phyloP scores from a whole-genome alignment of 73 alveolate genomes.

The Paraurostyla sp. region DNA sequence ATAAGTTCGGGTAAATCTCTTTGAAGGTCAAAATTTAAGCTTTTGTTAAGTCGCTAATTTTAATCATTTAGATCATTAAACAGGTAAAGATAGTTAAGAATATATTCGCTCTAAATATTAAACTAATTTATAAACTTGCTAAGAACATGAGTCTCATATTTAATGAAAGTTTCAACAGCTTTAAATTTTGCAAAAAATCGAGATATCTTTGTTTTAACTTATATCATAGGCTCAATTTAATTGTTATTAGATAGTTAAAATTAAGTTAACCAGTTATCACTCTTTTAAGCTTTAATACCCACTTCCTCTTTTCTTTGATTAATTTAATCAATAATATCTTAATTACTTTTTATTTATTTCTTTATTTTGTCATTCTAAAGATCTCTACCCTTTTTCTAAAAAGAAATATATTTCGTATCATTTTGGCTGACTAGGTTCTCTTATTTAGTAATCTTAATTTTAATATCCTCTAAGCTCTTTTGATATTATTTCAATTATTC shows the following conservation, averaged over 20 bases:
- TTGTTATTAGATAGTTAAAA: slow-evolving; percentile 2
- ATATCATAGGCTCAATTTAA: slow-evolving; percentile 2
- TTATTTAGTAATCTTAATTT: no score
- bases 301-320: no score
- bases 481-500: no score
- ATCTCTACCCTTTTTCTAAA: no score
- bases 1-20: neutral
- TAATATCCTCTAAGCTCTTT: no score
- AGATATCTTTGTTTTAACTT: neutral
- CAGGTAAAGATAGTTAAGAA: neutral
- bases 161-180: neutral
- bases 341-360: no score
- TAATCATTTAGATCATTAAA: neutral
- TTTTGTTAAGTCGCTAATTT: neutral
- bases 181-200: slow-evolving; percentile 1
- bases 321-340: no score
- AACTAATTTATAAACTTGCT: neutral
- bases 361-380: no score
- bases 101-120: neutral
- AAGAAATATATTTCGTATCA: no score
- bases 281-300: no score
- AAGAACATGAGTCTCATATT: neutral
- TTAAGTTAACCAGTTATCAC: no score
- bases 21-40: neutral
- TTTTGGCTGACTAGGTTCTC: no score